Evolutionary conservation across 2,329 filamentous ascomycete genomes (phyloP).

Genomic region (Nannizziopsis barbatae): DNA sequence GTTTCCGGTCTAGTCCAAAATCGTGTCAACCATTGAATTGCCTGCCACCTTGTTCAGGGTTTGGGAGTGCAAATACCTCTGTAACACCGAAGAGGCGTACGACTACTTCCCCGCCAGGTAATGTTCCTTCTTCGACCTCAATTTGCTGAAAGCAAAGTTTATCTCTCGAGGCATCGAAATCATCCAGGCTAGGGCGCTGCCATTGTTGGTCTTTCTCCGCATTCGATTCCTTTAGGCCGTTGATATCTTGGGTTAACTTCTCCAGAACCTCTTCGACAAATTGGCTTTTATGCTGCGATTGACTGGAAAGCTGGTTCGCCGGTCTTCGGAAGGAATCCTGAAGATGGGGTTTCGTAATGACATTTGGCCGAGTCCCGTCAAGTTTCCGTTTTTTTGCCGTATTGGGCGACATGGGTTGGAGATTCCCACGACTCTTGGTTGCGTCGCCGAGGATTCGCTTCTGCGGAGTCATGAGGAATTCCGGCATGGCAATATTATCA

Average conservation of each 20-base stretch:
- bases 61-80: slow-evolving; percentile 40
- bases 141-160: slow-evolving; percentile 89
- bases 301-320: slow-evolving; percentile 53
- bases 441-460: slow-evolving; percentile 63
- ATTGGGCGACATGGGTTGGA: slow-evolving; percentile 39
- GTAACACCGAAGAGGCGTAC: slow-evolving; percentile 93
- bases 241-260: slow-evolving; percentile 90
- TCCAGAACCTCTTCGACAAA: slow-evolving; percentile 93
- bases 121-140: slow-evolving; percentile 78
- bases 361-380: slow-evolving; percentile 42
- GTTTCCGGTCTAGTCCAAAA: slow-evolving; percentile 51
- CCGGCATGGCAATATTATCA: slow-evolving; percentile 25
- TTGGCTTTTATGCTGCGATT: slow-evolving; percentile 64
- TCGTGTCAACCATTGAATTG: not conserved
- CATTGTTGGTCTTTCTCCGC: slow-evolving; percentile 89
- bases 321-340: slow-evolving; percentile 49
- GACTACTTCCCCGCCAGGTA: slow-evolving; percentile 63
- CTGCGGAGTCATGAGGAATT: slow-evolving; percentile 43
- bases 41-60: not conserved
- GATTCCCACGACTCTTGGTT: slow-evolving; percentile 52
- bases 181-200: slow-evolving; percentile 54
- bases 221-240: slow-evolving; percentile 71
- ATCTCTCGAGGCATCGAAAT: slow-evolving; percentile 54
- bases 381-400: slow-evolving; percentile 74
- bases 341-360: slow-evolving; percentile 49